Evolutionary conservation across 768 basidiomycete species (phyloP).

Genomic region (Pilatotrama ljubarskyi): DNA sequence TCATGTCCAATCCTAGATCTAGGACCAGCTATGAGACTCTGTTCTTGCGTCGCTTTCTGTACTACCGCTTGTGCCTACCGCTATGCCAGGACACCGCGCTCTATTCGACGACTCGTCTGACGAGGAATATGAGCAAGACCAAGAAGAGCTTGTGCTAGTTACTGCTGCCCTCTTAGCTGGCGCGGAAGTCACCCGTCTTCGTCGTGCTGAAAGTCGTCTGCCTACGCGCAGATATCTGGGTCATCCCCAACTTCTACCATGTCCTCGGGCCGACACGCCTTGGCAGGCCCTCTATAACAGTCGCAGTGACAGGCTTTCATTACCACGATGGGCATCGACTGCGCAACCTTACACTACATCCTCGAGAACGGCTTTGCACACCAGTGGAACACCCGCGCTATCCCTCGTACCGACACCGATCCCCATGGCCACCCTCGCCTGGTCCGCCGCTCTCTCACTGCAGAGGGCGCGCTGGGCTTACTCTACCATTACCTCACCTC

Average conservation of each 20-base stretch:
- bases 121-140: too few species aligned
- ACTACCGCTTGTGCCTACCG: too few species aligned
- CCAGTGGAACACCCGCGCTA: conserved; percentile 18
- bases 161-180: too few species aligned
- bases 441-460: conserved; percentile 35
- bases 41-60: too few species aligned
- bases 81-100: too few species aligned
- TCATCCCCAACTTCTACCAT: conserved; percentile 34
- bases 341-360: conserved; percentile 37
- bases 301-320: conserved; percentile 42
- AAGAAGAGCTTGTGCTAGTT: too few species aligned
- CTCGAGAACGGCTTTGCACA: conserved; percentile 34
- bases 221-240: conserved; percentile 33
- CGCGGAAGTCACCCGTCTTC: too few species aligned
- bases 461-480: conserved; percentile 42
- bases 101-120: too few species aligned
- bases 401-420: conserved; percentile 34
- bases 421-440: conserved; percentile 28
- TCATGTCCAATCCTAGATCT: too few species aligned
- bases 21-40: too few species aligned
- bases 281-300: conserved; percentile 38
- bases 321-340: conserved; percentile 38
- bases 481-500: conserved; percentile 44
- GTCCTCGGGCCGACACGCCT: conserved; percentile 36
- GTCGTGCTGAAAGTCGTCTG: not conserved